Percentiles rank a stretch among this genome's conserved stretches.
Evolutionary conservation across 495 filamentous ascomycete species (phyloP).

Genomic region (Gamarada debralockiae): DNA sequence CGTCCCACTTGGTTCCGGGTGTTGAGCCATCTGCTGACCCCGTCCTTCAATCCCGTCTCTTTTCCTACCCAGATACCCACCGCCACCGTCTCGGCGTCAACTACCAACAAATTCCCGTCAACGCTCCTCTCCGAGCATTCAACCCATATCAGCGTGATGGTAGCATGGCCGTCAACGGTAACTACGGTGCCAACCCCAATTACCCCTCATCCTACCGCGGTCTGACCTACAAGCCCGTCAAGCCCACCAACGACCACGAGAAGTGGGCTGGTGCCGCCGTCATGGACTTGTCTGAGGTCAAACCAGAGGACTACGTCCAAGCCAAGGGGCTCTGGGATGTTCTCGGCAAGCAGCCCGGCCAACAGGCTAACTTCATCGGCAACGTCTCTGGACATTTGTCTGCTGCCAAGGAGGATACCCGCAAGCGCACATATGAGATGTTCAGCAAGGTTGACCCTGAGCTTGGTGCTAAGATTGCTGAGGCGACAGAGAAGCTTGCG

Average conservation of each 20-base stretch:
- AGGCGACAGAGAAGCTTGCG: conserved; percentile 48
- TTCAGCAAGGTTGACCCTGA: conserved; percentile 45
- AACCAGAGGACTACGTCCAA: conserved; percentile 61
- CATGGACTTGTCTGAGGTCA: conserved; percentile 37
- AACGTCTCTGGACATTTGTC: conserved; percentile 59
- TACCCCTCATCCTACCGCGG: conserved; percentile 63
- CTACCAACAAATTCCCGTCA: conserved; percentile 81
- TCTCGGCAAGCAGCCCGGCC: conserved; percentile 53
- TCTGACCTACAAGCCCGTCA: conserved; percentile 52
- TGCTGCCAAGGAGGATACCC: conserved; percentile 48
- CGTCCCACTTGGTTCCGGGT: conserved; percentile 65
- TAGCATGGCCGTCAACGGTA: conserved; percentile 61
- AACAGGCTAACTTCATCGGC: conserved; percentile 63
- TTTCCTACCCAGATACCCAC: conserved; percentile 81
- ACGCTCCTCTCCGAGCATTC: conserved; percentile 63
- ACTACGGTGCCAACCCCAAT: conserved; percentile 67
- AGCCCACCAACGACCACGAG: conserved; percentile 59
- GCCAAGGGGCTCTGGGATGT: conserved; percentile 63
- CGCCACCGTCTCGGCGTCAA: conserved; percentile 77
- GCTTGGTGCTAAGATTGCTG: conserved; percentile 35
- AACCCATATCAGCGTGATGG: conserved; percentile 78
- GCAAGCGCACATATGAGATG: conserved; percentile 56
- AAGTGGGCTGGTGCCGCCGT: conserved; percentile 50
- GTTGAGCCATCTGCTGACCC: conserved; percentile 73
- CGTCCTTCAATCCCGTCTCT: conserved; percentile 74